Conservation (phyloP, 1,284 basidiomycete genomes). For the Pseudozyma sp. region DNA sequence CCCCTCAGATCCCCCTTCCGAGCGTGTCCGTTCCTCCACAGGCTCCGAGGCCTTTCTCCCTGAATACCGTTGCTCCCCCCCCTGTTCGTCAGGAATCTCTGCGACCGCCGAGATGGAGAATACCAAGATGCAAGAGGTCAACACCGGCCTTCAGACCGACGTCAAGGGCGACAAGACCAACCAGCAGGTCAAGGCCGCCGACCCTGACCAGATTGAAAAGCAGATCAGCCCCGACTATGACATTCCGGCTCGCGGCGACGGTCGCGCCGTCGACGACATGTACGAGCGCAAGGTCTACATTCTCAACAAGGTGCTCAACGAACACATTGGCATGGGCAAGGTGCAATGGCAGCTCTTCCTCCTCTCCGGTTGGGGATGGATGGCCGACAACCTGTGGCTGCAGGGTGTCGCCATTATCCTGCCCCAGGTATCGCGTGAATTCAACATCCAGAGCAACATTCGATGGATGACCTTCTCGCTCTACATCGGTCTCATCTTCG, state of each 20-base stretch:
- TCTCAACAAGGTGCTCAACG: conserved; percentile 67
- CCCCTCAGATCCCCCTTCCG: too few relatives aligned
- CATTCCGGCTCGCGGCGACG: conserved; percentile 26
- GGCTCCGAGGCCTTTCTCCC: background rate
- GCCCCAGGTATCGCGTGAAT: conserved; percentile 62
- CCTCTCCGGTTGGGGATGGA: conserved; percentile 61
- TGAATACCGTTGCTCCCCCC: background rate
- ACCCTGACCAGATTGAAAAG: conserved; percentile 36
- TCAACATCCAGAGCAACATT: conserved; percentile 44
- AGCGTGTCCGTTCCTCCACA: background rate
- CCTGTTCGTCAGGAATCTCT: background rate
- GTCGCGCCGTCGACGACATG: conserved; percentile 54
- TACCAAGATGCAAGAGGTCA: conserved; percentile 26
- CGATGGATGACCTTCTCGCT: conserved; percentile 64
- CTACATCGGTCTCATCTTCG: conserved; percentile 63
- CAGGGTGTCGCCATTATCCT: conserved; percentile 66
- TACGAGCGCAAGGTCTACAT: conserved; percentile 66
- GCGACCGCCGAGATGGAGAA: conserved; percentile 26
- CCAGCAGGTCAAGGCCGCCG: conserved; percentile 29
- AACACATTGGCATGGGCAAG: conserved; percentile 66
- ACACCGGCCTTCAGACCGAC: conserved; percentile 20
- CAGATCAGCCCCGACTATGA: conserved; percentile 30
- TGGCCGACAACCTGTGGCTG: conserved; percentile 65
- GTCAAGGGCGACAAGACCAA: conserved; percentile 25
- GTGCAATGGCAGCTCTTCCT: conserved; percentile 60